These are phyloP conservation scores for Claviceps quebecensis DNA, from an alignment of 2,329 filamentous ascomycete genomes.

Conservation along the genomic window DNA sequence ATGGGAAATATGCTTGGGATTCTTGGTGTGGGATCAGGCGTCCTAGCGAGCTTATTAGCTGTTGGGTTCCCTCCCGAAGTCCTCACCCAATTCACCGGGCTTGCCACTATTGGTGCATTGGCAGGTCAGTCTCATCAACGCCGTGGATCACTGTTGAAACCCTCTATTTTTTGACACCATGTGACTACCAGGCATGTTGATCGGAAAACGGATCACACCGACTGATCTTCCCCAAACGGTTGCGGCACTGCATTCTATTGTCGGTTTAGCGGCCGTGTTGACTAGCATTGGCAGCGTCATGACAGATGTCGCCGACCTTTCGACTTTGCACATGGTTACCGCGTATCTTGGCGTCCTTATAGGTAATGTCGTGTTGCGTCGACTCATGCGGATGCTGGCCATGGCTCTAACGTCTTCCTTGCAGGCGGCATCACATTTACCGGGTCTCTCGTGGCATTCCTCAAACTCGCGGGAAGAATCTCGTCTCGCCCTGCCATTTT, in stretches of 20 bases:
- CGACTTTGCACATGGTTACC: constrained; percentile 70
- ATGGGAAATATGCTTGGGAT: constrained; percentile 80
- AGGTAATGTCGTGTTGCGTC: constrained; percentile 23
- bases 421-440: constrained; percentile 73
- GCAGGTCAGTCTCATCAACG: constrained; percentile 26
- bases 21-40: constrained; percentile 68
- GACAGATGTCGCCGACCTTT: constrained; percentile 53
- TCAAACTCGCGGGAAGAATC: constrained; percentile 75
- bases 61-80: constrained; percentile 70
- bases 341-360: constrained; percentile 80
- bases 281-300: constrained; percentile 83
- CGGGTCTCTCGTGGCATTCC: constrained; percentile 75
- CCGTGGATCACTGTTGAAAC: constrained; percentile 4
- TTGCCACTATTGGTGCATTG: constrained; percentile 59
- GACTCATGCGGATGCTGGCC: background rate
- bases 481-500: constrained; percentile 61
- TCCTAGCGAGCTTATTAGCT: constrained; percentile 68
- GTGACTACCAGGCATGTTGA: constrained; percentile 43
- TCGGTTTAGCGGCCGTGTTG: constrained; percentile 75
- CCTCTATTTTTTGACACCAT: constrained; percentile 1
- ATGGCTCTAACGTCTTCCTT: background rate
- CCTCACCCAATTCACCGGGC: constrained; percentile 62
- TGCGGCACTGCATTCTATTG: constrained; percentile 77
- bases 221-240: constrained; percentile 83
- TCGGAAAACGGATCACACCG: constrained; percentile 76